Evolutionary conservation across 768 basidiomycete species (phyloP).

Genomic region (Antrodiella citrinella): DNA sequence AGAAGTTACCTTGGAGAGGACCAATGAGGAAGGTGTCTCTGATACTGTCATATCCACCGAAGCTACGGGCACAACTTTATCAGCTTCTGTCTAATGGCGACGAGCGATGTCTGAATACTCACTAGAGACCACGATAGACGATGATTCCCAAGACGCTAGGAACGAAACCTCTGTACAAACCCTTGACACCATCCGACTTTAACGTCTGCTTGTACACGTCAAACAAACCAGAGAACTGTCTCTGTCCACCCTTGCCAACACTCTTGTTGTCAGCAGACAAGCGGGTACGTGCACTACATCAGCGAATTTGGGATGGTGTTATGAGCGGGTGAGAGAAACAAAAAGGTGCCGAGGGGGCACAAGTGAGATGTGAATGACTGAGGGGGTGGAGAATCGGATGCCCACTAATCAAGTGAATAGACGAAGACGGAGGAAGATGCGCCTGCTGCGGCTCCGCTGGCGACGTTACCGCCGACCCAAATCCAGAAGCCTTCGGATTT

Average conservation of each 20-base stretch:
- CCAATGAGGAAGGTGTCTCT: slow-evolving; percentile 32
- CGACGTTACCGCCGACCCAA: slow-evolving; percentile 34
- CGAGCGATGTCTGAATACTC: slow-evolving; percentile 11
- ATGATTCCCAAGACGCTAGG: slow-evolving; percentile 34
- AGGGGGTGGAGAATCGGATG: background rate
- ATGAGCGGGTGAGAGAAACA: background rate
- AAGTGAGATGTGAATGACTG: background rate
- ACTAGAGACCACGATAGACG: slow-evolving; percentile 39
- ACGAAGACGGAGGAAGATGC: slow-evolving; percentile 35
- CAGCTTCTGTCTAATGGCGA: background rate
- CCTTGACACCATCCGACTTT: slow-evolving; percentile 30
- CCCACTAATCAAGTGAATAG: slow-evolving; percentile 37
- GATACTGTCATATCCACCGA: slow-evolving; percentile 36
- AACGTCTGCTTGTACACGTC: slow-evolving; percentile 38
- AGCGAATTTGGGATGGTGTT: background rate
- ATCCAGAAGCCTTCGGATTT: slow-evolving; percentile 28
- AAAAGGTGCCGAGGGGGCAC: background rate
- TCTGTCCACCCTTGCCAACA: slow-evolving; percentile 27
- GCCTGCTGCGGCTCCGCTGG: slow-evolving; percentile 36
- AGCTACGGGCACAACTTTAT: slow-evolving; percentile 19
- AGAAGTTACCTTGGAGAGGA: slow-evolving; percentile 29
- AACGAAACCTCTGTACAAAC: slow-evolving; percentile 34
- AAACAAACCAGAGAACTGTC: slow-evolving; percentile 33
- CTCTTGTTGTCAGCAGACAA: slow-evolving; percentile 33
- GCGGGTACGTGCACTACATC: slow-evolving; percentile 31